Conservation (phyloP, 768 basidiomycete species). For the Mycena vulgaris region DNA sequence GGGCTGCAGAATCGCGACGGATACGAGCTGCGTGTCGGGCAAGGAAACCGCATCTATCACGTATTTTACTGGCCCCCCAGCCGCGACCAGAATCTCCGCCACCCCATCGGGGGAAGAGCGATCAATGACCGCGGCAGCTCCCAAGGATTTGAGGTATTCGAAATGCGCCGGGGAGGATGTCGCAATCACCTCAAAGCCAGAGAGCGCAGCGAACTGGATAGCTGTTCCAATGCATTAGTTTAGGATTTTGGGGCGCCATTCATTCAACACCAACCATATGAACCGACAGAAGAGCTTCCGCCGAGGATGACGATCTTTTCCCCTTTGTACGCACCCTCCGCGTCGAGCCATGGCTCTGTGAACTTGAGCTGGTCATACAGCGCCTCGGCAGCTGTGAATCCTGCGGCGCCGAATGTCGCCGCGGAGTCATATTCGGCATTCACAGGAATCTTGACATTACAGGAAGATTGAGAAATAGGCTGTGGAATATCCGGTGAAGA, state of each 20-base stretch:
- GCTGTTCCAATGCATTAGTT: not conserved
- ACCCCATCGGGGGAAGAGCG: not conserved
- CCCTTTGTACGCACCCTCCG: constrained; percentile 17
- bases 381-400: constrained; percentile 12
- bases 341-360: constrained; percentile 7
- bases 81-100: not conserved
- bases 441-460: constrained; percentile 3
- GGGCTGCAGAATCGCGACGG: constrained; percentile 10
- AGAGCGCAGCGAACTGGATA: constrained; percentile 27
- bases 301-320: constrained; percentile 22
- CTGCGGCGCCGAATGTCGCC: not conserved
- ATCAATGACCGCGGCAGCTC: constrained; percentile 20
- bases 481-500: no score
- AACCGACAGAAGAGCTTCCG: constrained; percentile 24
- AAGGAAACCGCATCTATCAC: constrained; percentile 22
- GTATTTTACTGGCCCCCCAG: constrained; percentile 19
- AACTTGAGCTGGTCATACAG: constrained; percentile 22
- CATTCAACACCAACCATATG: constrained; percentile 1
- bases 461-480: not conserved
- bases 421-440: constrained; percentile 13
- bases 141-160: constrained; percentile 20
- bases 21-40: constrained; percentile 17
- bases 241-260: not conserved
- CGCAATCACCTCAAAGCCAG: constrained; percentile 15
- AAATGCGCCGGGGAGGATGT: constrained; percentile 25